A percentile compares a stretch with the other conserved stretches of the same genome.
These are phyloP conservation scores for Scalesia atractyloides DNA, from an alignment of 129 eudicot genomes.

Conservation along the genomic window DNA sequence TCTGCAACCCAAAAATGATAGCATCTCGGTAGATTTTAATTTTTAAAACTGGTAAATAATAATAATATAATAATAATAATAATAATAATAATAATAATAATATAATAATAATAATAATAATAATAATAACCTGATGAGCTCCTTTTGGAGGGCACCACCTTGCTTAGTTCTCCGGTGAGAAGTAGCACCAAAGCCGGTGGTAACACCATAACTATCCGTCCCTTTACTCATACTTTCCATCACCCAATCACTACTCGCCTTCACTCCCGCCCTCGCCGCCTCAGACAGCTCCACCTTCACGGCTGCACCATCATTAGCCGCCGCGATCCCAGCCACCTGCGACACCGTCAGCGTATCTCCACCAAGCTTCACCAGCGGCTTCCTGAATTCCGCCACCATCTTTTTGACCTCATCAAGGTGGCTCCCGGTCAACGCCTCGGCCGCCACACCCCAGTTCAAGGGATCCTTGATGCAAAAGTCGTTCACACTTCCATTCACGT, in stretches of 20 bases:
- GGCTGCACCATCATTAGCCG: slow-evolving; percentile 9
- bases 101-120: no score
- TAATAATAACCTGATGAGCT: slow-evolving; percentile 39
- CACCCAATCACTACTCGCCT: slow-evolving; percentile 48
- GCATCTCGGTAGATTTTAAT: slow-evolving; percentile 20
- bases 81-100: not conserved
- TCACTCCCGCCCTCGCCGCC: slow-evolving; percentile 38
- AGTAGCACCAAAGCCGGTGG: slow-evolving; percentile 45
- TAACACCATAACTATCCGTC: slow-evolving; percentile 45
- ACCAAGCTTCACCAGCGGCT: slow-evolving; percentile 57
- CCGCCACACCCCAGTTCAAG: slow-evolving; percentile 68
- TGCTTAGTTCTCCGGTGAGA: slow-evolving; percentile 44
- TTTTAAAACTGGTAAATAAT: no score
- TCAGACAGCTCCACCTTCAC: slow-evolving; percentile 41
- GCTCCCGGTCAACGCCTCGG: slow-evolving; percentile 59
- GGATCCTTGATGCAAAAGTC: slow-evolving; percentile 56
- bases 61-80: not conserved
- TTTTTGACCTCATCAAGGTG: slow-evolving; percentile 67
- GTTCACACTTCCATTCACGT: no score
- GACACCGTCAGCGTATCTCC: slow-evolving; percentile 61
- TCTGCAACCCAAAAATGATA: slow-evolving; percentile 28
- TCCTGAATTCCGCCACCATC: slow-evolving; percentile 72
- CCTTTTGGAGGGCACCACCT: slow-evolving; percentile 47
- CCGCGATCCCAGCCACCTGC: slow-evolving; percentile 69
- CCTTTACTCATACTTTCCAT: slow-evolving; percentile 49